A percentile compares a stretch with the other conserved stretches of the same genome.
These are phyloP conservation scores for Gloeophyllum trabeum DNA, from an alignment of 768 basidiomycete species.

Conservation along the genomic window DNA sequence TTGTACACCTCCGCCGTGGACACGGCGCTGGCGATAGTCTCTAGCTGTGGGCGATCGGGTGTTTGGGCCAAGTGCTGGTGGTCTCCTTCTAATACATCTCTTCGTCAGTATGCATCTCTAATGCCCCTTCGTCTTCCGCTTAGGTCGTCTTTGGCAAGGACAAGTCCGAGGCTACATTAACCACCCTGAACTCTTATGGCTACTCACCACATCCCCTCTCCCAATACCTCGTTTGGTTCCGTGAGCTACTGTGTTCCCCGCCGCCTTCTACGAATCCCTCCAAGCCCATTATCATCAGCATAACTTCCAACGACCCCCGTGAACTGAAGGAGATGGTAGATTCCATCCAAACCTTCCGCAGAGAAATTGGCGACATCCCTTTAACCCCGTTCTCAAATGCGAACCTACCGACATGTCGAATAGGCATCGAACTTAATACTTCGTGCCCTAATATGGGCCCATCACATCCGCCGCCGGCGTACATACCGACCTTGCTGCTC, in stretches of 20 bases:
- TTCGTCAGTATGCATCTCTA: no score
- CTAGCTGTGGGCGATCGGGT: no score
- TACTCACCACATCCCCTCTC: slow-evolving; percentile 72
- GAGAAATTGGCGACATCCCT: no score
- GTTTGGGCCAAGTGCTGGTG: no score
- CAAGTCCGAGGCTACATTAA: no score
- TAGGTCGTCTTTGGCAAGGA: no score
- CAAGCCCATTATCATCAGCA: slow-evolving; percentile 72
- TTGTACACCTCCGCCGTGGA: no score
- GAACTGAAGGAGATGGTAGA: slow-evolving; percentile 45
- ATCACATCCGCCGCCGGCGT: slow-evolving; percentile 52
- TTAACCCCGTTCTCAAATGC: slow-evolving; percentile 31
- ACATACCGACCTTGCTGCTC: slow-evolving; percentile 37
- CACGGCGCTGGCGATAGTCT: no score
- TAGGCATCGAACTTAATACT: slow-evolving; percentile 76
- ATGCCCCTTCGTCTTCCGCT: not conserved
- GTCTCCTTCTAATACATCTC: not conserved
- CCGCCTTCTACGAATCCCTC: slow-evolving; percentile 17
- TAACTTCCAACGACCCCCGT: slow-evolving; percentile 48
- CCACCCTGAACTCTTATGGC: slow-evolving; percentile 80
- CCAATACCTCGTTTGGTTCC: slow-evolving; percentile 57
- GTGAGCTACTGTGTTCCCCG: slow-evolving; percentile 31
- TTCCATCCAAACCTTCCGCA: no score
- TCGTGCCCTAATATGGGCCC: slow-evolving; percentile 72
- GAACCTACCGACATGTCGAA: slow-evolving; percentile 16